Conservation (phyloP, 495 filamentous ascomycete species). For the Lichina pygmaea region DNA sequence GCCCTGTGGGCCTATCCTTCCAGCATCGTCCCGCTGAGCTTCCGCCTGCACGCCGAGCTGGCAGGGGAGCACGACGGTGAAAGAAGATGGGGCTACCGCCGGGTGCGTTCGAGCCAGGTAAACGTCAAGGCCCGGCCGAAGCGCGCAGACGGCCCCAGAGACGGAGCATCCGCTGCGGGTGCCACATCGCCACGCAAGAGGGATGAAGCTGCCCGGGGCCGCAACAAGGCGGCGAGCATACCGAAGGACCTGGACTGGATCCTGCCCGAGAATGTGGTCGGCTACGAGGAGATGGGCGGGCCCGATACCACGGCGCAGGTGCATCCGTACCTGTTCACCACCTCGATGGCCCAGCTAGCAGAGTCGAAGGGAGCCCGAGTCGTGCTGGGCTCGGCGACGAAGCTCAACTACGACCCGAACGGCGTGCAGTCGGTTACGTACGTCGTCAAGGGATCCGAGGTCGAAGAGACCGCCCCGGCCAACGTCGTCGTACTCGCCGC, state of each 20-base stretch:
- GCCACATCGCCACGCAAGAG: conserved; percentile 41
- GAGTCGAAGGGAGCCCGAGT: conserved; percentile 48
- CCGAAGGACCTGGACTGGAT: conserved; percentile 80
- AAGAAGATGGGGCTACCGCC: conserved; percentile 69
- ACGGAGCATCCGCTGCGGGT: conserved; percentile 6
- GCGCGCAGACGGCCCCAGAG: conserved; percentile 10
- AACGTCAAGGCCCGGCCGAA: conserved; percentile 25
- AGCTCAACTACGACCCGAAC: conserved; percentile 23
- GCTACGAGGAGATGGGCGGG: conserved; percentile 64
- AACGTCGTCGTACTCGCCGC: conserved; percentile 66
- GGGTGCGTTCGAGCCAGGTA: conserved; percentile 48
- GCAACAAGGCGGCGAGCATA: conserved; percentile 31
- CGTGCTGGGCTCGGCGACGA: conserved; percentile 33
- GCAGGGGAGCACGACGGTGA: conserved; percentile 65
- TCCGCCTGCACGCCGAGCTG: conserved; percentile 54
- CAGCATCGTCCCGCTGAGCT: conserved; percentile 68
- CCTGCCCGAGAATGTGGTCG: conserved; percentile 29
- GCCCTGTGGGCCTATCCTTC: conserved; percentile 81
- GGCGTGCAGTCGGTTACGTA: conserved; percentile 49
- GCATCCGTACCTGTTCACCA: conserved; percentile 83
- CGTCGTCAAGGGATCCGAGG: conserved; percentile 30
- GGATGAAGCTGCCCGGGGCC: conserved; percentile 27
- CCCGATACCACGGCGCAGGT: conserved; percentile 72
- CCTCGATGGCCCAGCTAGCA: conserved; percentile 56
- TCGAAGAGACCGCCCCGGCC: conserved; percentile 33